Evolutionary conservation across 495 filamentous ascomycete genomes (phyloP).

Genomic region (Daldinia vernicosa): DNA sequence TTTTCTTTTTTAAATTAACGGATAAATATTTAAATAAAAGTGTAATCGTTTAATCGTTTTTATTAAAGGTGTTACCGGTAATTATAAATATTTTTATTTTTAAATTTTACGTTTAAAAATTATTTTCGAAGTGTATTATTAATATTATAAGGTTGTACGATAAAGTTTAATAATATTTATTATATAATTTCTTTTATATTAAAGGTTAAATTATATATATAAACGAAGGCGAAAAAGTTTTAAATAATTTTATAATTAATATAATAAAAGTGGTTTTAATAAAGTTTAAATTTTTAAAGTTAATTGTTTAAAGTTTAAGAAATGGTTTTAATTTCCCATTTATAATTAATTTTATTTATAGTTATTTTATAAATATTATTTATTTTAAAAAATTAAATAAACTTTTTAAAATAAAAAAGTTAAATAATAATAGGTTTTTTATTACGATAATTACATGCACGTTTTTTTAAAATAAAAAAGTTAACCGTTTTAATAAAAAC

Average conservation of each 20-base stretch:
- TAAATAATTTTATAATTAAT: background rate
- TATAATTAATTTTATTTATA: background rate
- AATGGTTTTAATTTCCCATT: background rate
- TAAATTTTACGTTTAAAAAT: background rate
- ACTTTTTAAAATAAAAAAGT: background rate
- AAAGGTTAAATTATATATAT: background rate
- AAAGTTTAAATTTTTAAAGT: background rate
- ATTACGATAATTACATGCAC: background rate
- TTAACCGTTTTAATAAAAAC: background rate
- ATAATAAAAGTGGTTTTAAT: background rate
- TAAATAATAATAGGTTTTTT: background rate
- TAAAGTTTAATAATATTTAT: background rate
- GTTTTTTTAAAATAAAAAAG: background rate
- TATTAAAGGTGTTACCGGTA: background rate
- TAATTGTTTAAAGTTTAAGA: background rate
- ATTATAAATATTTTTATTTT: background rate
- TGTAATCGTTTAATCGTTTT: background rate
- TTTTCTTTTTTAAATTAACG: background rate
- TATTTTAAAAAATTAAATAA: background rate
- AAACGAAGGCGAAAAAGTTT: background rate
- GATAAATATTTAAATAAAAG: background rate
- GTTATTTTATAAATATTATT: background rate
- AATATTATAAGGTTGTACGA: background rate
- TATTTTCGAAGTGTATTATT: background rate
- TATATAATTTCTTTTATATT: background rate